Evolutionary conservation across 257 asterid genomes (phyloP).

Genomic region (Salvia rosmarinus): DNA sequence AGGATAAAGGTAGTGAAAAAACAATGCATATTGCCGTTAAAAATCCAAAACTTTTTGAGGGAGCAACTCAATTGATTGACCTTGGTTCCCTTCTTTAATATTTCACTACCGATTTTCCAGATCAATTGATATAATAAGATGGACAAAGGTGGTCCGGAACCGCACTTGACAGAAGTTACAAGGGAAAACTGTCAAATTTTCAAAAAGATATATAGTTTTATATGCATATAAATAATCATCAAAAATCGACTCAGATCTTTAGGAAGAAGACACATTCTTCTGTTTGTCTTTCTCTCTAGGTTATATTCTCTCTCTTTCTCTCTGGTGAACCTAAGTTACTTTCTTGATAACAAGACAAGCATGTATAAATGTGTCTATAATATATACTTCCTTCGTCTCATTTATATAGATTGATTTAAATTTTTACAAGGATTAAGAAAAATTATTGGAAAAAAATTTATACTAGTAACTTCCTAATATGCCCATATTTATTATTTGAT

Average conservation of each 20-base stretch:
- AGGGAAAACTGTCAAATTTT: constrained; percentile 67
- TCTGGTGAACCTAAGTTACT: constrained; percentile 38
- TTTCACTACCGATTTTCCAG: constrained; percentile 21
- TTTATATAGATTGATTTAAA: too few relatives aligned
- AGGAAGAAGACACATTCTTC: constrained; percentile 64
- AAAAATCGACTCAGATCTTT: constrained; percentile 67
- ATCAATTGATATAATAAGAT: constrained; percentile 7
- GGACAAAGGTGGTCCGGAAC: constrained; percentile 44
- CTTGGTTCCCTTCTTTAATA: constrained; percentile 56
- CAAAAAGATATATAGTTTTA: constrained; percentile 42
- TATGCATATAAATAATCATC: constrained; percentile 25
- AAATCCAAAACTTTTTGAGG: constrained; percentile 37
- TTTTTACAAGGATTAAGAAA: too few relatives aligned
- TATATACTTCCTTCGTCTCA: too few relatives aligned
- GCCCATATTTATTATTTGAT: too few relatives aligned
- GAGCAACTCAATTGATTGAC: constrained; percentile 72
- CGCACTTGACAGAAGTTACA: constrained; percentile 61
- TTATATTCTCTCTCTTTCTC: constrained; percentile 55
- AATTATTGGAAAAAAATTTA: too few relatives aligned
- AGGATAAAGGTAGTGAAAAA: constrained; percentile 28
- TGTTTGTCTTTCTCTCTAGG: constrained; percentile 71
- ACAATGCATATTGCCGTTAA: constrained; percentile 27
- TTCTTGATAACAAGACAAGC: constrained; percentile 44
- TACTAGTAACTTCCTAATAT: too few relatives aligned
- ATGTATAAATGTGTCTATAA: not conserved